Base-by-base conservation (phyloP, 257 asterid genomes). In the Osmanthus fragrans region DNA sequence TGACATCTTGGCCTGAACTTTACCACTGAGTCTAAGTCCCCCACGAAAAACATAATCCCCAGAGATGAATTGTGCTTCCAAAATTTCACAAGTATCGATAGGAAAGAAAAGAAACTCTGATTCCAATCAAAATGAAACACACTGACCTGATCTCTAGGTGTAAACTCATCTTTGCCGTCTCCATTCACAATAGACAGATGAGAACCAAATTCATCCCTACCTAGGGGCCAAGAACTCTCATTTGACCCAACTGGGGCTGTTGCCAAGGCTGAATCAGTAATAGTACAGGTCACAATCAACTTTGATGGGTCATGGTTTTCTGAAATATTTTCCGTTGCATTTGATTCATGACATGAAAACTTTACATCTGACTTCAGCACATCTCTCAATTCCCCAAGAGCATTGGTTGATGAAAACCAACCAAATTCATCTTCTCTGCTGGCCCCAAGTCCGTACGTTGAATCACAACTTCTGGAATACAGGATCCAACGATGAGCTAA, bases 391-490 rank as follows among this genome's bases (percentile, higher is more conserved):
- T 78, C 89, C 58, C 74, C 96, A 73, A 84, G 74, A 76, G 83
- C 83, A 74, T 86, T 86, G 33, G 92, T 84, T 72, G 97, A 85
- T 65, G 90, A 78, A 74, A 91, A 80, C 98, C 99, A 95, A 72
- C 84, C 90, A 60, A 86, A 71, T 69, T 86, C 94, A 81, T 90
- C 91, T 30, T 89, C 96, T 76, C 80, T 82, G 74, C 90, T 77
- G 56, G 86, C 80, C 32, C 88, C 94, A 82, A 90, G 87, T 70
- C 96, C 97, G 85, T 91, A 95, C 45, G 93, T 84, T 3, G 97
- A 89, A 83, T 91, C 97, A 76, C 94, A 89, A 83, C 86, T 87
- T 84, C 97, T 93, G 94, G 32, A 86, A 80, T 25, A 73, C 65
- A 65, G 85, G 76, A 67, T 63, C 75, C 33, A 51, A 47, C 21